Conservation (phyloP, 176 grass and related monocot genomes). For the Juncus effusus region DNA sequence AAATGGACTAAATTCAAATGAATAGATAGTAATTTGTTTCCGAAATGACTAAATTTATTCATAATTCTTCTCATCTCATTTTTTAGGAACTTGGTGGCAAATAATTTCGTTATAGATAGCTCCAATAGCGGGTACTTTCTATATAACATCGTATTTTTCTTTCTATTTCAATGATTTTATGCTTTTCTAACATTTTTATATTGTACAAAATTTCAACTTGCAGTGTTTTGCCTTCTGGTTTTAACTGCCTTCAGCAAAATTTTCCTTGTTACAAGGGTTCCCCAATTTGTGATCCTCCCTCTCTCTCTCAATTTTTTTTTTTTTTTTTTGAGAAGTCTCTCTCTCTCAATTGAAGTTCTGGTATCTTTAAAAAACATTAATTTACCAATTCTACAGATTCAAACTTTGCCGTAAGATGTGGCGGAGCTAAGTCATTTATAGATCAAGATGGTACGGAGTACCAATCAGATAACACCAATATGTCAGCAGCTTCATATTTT, state of each 20-base stretch:
- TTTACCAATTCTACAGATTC: conserved; percentile 37
- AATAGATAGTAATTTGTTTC: conserved; percentile 21
- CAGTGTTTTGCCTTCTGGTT: conserved; percentile 42
- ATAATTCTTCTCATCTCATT: conserved; percentile 10
- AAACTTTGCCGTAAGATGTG: conserved; percentile 62
- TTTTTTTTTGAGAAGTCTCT: too few relatives aligned
- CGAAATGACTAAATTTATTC: conserved; percentile 8
- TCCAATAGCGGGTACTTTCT: conserved; percentile 53
- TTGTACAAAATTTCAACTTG: conserved; percentile 11
- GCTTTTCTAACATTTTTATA: not conserved
- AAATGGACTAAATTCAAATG: too few relatives aligned
- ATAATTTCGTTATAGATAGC: conserved; percentile 59
- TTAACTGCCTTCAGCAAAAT: too few relatives aligned
- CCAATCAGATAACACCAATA: conserved; percentile 35
- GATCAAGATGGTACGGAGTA: conserved; percentile 51
- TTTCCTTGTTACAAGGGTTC: too few relatives aligned
- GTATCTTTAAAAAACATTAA: too few relatives aligned
- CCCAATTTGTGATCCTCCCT: too few relatives aligned
- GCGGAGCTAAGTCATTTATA: conserved; percentile 33
- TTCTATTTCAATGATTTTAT: not conserved
- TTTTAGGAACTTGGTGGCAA: conserved; percentile 76
- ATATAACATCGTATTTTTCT: not conserved
- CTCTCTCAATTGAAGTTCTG: too few relatives aligned
- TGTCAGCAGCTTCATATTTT: conserved; percentile 52
- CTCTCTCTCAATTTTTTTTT: too few relatives aligned